Conservation (phyloP, 805 yeast species). For the Saccharomycopsis sp. region DNA sequence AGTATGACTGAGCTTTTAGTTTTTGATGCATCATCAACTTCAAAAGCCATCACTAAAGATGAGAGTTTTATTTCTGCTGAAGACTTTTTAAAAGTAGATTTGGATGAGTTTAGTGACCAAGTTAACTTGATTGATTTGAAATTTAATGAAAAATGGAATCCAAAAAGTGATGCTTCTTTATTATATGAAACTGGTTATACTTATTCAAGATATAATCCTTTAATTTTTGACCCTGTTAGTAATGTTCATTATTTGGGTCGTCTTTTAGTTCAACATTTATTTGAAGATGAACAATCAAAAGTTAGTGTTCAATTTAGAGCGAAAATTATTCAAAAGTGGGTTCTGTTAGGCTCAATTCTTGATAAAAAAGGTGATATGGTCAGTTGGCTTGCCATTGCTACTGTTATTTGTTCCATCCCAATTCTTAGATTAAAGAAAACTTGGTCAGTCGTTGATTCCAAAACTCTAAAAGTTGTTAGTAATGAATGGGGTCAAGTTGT, state of each 20-base stretch:
- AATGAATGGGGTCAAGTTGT: constrained; percentile 91
- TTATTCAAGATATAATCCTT: constrained; percentile 52
- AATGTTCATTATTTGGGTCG: constrained; percentile 75
- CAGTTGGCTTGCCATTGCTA: constrained; percentile 86
- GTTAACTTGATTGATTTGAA: constrained; percentile 57
- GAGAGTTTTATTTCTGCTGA: constrained; percentile 23
- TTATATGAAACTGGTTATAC: constrained; percentile 40
- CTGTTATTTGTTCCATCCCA: constrained; percentile 73
- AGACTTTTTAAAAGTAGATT: constrained; percentile 43
- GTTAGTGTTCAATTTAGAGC: constrained; percentile 37
- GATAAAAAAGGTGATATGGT: constrained; percentile 86
- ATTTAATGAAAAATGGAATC: constrained; percentile 66
- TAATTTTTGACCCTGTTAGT: constrained; percentile 55
- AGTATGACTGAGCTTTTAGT: constrained; percentile 29
- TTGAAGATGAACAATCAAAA: constrained; percentile 34
- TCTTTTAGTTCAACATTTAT: constrained; percentile 57
- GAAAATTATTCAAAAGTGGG: constrained; percentile 67
- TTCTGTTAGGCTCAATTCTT: constrained; percentile 65
- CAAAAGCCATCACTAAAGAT: constrained; percentile 14
- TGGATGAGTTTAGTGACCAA: constrained; percentile 47
- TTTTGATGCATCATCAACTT: constrained; percentile 20
- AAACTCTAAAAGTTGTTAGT: constrained; percentile 47
- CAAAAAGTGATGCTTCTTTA: constrained; percentile 67
- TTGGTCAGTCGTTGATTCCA: constrained; percentile 64
- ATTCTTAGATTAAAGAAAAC: constrained; percentile 60